Conservation (phyloP, 306 rosid genomes). For the Lagenaria siceraria region DNA sequence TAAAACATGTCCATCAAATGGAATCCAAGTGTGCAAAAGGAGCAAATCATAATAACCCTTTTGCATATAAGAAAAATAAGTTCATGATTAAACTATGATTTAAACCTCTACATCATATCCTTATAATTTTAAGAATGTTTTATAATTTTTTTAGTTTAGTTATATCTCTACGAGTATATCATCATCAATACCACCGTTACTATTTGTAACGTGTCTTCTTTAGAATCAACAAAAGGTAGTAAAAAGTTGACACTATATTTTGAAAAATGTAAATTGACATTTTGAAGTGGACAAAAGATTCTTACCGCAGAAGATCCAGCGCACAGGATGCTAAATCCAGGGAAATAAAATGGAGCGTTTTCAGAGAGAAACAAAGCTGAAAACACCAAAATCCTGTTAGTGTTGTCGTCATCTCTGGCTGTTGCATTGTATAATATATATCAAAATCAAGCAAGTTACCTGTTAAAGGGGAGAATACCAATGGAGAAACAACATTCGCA, state of each 20-base stretch:
- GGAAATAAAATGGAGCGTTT: constrained; percentile 68
- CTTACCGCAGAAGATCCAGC: constrained; percentile 74
- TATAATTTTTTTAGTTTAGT: neutral
- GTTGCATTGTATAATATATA: neutral
- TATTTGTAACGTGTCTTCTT: too few relatives aligned
- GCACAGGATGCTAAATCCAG: constrained; percentile 86
- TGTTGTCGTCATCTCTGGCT: neutral
- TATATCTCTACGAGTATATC: neutral
- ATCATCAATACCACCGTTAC: neutral
- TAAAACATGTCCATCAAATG: neutral
- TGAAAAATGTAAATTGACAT: too few relatives aligned
- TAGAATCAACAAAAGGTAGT: neutral
- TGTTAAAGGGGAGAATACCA: constrained; percentile 88
- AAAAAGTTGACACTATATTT: neutral
- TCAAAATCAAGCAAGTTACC: constrained; percentile 26
- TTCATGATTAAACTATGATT: neutral
- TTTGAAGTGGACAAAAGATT: neutral
- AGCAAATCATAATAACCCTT: too few relatives aligned
- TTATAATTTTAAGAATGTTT: neutral
- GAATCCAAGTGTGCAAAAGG: too few relatives aligned
- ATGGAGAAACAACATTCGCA: constrained; percentile 72
- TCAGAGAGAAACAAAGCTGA: constrained; percentile 82
- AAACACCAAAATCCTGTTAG: neutral
- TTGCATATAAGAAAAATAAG: neutral
- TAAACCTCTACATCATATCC: neutral